These are phyloP conservation scores for Leucosporidium yakuticum DNA, from an alignment of 768 basidiomycete genomes.

Conservation along the genomic window DNA sequence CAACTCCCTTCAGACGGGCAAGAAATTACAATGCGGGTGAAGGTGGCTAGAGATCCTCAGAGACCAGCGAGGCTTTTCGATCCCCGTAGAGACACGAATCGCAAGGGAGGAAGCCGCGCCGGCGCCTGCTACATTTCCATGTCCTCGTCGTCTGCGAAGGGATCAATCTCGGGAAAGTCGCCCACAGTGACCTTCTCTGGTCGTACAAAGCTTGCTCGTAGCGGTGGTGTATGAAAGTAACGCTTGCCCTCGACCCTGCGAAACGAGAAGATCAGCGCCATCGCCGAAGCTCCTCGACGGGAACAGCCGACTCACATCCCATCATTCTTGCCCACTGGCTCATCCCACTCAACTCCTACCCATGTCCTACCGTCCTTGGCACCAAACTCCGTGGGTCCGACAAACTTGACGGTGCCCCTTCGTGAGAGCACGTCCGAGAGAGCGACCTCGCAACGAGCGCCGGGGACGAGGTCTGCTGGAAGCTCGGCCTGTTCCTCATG, in stretches of 20 bases:
- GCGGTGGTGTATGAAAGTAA: slow-evolving; percentile 75
- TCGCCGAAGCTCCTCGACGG: background rate
- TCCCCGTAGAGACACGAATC: too few species aligned
- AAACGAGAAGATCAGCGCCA: background rate
- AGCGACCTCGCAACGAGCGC: slow-evolving; percentile 77
- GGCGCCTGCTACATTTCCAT: slow-evolving; percentile 37
- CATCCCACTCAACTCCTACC: slow-evolving; percentile 92
- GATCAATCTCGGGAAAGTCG: slow-evolving; percentile 77
- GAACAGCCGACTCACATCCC: slow-evolving; percentile 63
- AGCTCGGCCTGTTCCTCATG: background rate
- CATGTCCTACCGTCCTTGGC: slow-evolving; percentile 58
- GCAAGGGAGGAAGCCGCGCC: too few species aligned
- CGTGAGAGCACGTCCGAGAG: slow-evolving; percentile 56
- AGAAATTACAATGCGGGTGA: too few species aligned
- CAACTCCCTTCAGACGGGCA: too few species aligned
- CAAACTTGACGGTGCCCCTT: slow-evolving; percentile 79
- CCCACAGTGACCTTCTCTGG: slow-evolving; percentile 75
- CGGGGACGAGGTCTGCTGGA: slow-evolving; percentile 44
- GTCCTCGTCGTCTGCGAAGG: slow-evolving; percentile 64
- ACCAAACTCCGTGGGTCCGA: slow-evolving; percentile 72
- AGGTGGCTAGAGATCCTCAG: too few species aligned
- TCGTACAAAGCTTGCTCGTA: slow-evolving; percentile 78
- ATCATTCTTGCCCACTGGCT: slow-evolving; percentile 91
- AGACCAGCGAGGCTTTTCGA: too few species aligned
- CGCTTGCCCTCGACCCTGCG: slow-evolving; percentile 69